These are phyloP conservation scores for Vanrija pseudolonga DNA, from an alignment of 1,284 basidiomycete species.

Conservation along the genomic window DNA sequence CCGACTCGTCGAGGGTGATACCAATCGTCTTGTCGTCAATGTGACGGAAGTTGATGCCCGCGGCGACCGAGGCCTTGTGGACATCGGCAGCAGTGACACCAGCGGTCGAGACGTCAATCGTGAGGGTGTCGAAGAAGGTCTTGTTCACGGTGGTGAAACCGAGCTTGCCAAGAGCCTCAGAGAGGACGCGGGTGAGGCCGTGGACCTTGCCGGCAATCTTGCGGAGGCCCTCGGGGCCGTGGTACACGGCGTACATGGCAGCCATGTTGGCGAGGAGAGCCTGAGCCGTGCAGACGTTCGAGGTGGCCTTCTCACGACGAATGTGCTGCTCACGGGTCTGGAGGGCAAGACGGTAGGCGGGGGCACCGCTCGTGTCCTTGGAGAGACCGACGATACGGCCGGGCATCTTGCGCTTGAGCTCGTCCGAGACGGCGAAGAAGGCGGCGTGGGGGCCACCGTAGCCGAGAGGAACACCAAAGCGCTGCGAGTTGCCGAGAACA, in stretches of 20 bases:
- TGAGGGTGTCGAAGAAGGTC: constrained; percentile 89
- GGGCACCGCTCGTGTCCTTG: constrained; percentile 75
- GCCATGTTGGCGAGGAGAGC: constrained; percentile 95
- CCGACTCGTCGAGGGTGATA: constrained; percentile 89
- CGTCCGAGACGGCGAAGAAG: constrained; percentile 92
- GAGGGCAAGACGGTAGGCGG: constrained; percentile 86
- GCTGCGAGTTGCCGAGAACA: constrained; percentile 88
- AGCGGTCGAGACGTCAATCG: constrained; percentile 64
- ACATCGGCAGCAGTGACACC: constrained; percentile 61
- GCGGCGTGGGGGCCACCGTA: constrained; percentile 91
- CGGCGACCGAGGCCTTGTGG: constrained; percentile 64
- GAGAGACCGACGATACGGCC: constrained; percentile 89
- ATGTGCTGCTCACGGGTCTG: constrained; percentile 98
- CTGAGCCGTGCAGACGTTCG: constrained; percentile 87
- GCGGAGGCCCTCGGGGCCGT: constrained; percentile 81
- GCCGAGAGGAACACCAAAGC: constrained; percentile 84
- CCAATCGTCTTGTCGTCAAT: constrained; percentile 77
- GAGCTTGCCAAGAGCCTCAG: constrained; percentile 62
- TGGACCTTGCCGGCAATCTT: constrained; percentile 89
- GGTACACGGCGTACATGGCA: constrained; percentile 96
- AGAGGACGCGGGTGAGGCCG: constrained; percentile 77
- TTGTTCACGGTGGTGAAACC: constrained; percentile 64
- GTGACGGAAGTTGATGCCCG: constrained; percentile 77
- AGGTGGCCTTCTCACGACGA: constrained; percentile 90
- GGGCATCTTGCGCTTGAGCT: constrained; percentile 94